phyloP scores from a whole-genome alignment of 2,329 filamentous ascomycete genomes.

The Dothideomycetes sp. region DNA sequence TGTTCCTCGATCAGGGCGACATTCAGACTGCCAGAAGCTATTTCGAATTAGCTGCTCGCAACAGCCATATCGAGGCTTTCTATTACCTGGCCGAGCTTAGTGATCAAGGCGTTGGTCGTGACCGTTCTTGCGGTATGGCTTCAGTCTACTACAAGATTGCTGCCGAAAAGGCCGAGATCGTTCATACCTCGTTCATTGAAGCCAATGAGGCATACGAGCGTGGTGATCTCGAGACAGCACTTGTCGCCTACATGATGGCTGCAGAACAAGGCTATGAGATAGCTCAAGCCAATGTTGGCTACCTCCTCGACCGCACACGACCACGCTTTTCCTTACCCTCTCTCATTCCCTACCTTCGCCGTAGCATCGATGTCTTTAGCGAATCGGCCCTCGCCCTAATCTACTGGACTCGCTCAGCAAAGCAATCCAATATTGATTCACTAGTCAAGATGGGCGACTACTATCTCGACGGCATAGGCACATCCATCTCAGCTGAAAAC shows the following conservation, averaged over 20 bases:
- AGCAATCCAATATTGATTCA: slow-evolving; percentile 86
- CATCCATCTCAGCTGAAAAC: slow-evolving; percentile 52
- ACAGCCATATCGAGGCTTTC: slow-evolving; percentile 77
- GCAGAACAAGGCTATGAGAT: slow-evolving; percentile 88
- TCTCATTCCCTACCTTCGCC: slow-evolving; percentile 17
- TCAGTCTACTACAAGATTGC: slow-evolving; percentile 82
- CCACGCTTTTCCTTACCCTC: slow-evolving; percentile 22
- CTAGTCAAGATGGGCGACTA: slow-evolving; percentile 98
- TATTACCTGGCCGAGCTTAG: slow-evolving; percentile 89
- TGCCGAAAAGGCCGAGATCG: slow-evolving; percentile 78
- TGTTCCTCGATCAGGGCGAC: slow-evolving; percentile 85
- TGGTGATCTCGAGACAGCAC: slow-evolving; percentile 69
- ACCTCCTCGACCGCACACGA: slow-evolving; percentile 61
- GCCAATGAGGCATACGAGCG: slow-evolving; percentile 73
- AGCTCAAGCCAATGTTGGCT: slow-evolving; percentile 84
- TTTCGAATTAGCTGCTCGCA: slow-evolving; percentile 76
- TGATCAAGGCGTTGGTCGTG: slow-evolving; percentile 68
- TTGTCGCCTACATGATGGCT: slow-evolving; percentile 75
- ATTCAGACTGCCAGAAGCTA: slow-evolving; percentile 71
- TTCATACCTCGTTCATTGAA: slow-evolving; percentile 72
- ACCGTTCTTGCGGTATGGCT: slow-evolving; percentile 68
- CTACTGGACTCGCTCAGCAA: slow-evolving; percentile 91
- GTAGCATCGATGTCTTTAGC: slow-evolving; percentile 35
- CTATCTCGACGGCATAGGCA: slow-evolving; percentile 73
- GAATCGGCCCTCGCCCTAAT: slow-evolving; percentile 66